phyloP scores from a whole-genome alignment of 768 basidiomycete genomes.

The Leccinum disarticulatum region DNA sequence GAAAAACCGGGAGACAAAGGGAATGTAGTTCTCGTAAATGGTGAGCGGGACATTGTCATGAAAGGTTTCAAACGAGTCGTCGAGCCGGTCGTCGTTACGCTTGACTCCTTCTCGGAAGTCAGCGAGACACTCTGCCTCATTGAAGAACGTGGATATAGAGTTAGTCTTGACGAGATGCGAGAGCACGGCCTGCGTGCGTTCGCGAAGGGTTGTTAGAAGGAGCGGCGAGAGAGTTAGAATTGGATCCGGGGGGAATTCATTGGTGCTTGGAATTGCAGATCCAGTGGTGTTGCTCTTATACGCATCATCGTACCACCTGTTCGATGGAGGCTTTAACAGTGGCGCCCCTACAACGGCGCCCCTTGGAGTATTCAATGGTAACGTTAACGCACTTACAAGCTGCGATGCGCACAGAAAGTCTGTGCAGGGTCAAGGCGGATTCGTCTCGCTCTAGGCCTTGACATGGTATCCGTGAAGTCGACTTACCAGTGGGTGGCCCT shows the following conservation, averaged over 20 bases:
- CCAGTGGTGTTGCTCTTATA: neutral
- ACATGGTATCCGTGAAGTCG: no score
- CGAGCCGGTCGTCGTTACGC: neutral
- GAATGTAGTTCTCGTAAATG: conserved; percentile 18
- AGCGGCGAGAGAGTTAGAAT: conserved; percentile 12
- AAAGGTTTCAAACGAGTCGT: conserved; percentile 9
- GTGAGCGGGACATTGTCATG: conserved; percentile 18
- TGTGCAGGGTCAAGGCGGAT: no score
- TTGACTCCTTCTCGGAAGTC: conserved; percentile 11
- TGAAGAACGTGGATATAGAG: conserved; percentile 18
- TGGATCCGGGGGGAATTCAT: conserved; percentile 17
- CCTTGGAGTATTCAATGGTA: no score
- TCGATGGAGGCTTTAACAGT: neutral
- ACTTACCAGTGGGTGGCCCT: no score
- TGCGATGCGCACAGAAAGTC: no score
- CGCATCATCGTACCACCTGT: neutral
- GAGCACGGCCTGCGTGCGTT: conserved; percentile 24
- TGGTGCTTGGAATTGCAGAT: neutral
- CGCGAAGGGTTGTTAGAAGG: conserved; percentile 16
- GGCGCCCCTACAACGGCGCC: no score
- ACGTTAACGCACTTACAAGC: no score
- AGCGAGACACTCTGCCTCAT: conserved; percentile 14
- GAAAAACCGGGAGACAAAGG: conserved; percentile 21
- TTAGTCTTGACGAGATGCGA: conserved; percentile 24
- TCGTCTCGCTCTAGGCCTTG: no score